Evolutionary conservation across 257 asterid species (phyloP).

Genomic region (Agastache rugosa): DNA sequence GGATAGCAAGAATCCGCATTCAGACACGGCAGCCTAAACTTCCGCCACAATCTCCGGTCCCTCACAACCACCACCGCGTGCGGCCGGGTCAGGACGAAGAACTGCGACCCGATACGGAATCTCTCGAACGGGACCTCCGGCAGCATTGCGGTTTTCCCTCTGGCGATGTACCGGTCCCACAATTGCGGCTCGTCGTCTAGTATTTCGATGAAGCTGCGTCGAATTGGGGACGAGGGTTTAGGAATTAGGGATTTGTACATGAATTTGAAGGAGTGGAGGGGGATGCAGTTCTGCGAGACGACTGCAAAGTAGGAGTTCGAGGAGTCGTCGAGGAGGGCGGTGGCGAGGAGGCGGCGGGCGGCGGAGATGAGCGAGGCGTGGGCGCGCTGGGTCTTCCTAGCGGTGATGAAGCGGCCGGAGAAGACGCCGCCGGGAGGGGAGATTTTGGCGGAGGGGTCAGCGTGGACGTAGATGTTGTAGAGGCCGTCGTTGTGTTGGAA

Average conservation of each 20-base stretch:
- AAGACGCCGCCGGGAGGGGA: conserved; percentile 63
- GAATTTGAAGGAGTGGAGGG: conserved; percentile 65
- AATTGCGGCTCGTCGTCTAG: conserved; percentile 53
- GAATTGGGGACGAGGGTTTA: conserved; percentile 31
- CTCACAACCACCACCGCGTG: conserved; percentile 59
- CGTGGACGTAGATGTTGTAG: conserved; percentile 70
- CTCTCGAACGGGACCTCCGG: conserved; percentile 63
- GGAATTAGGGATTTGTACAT: conserved; percentile 50
- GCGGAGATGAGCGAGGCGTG: conserved; percentile 77
- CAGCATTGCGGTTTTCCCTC: conserved; percentile 63
- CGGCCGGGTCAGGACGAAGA: conserved; percentile 57
- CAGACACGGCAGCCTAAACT: conserved; percentile 65
- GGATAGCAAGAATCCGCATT: conserved; percentile 65
- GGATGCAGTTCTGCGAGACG: conserved; percentile 71
- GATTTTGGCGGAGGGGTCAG: conserved; percentile 56
- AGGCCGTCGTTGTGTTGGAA: conserved; percentile 42
- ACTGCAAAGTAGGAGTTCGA: conserved; percentile 65
- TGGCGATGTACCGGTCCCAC: conserved; percentile 60
- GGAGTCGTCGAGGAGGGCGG: conserved; percentile 71
- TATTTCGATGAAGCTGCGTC: conserved; percentile 78
- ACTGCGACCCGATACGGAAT: conserved; percentile 80
- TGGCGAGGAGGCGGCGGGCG: conserved; percentile 80
- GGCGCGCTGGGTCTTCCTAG: conserved; percentile 58
- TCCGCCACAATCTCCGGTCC: conserved; percentile 69
- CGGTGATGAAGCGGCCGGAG: conserved; percentile 54